These are phyloP conservation scores for Salmacisia buchloeana DNA, from an alignment of 1,284 basidiomycete genomes.

Conservation along the genomic window DNA sequence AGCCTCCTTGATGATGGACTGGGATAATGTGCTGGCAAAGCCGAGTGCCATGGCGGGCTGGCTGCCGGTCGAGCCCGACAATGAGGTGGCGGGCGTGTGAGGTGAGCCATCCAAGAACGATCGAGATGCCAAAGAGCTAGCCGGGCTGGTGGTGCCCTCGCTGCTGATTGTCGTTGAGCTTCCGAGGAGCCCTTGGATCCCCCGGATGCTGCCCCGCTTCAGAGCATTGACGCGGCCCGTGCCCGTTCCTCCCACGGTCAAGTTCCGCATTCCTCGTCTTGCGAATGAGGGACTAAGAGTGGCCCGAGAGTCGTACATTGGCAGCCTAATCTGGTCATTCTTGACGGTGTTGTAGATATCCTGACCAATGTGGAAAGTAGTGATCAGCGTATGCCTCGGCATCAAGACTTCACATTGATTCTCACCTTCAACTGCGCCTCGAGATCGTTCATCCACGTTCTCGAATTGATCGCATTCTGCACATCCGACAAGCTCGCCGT, in stretches of 20 bases:
- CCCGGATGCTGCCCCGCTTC: constrained; percentile 81
- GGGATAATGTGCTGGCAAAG: constrained; percentile 89
- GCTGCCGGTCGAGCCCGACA: constrained; percentile 7
- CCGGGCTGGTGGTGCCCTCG: constrained; percentile 13
- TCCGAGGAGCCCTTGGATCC: constrained; percentile 70
- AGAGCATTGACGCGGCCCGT: constrained; percentile 63
- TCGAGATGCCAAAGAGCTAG: constrained; percentile 23
- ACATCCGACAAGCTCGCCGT: constrained; percentile 5
- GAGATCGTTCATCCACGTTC: constrained; percentile 72
- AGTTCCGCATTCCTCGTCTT: not conserved
- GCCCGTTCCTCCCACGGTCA: constrained; percentile 7
- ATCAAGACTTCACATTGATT: no score
- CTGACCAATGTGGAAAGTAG: constrained; percentile 52
- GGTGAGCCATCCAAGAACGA: constrained; percentile 24
- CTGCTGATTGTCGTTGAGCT: constrained; percentile 7
- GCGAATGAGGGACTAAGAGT: not conserved
- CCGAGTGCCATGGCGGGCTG: constrained; percentile 60
- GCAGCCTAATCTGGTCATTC: constrained; percentile 81
- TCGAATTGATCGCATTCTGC: constrained; percentile 4
- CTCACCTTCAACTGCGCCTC: constrained; percentile 74
- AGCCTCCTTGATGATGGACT: constrained; percentile 88
- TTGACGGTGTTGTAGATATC: constrained; percentile 93
- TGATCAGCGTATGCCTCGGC: not conserved
- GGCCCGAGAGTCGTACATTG: constrained; percentile 46
- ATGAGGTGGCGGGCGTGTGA: constrained; percentile 9